phyloP scores from a whole-genome alignment of 805 yeast genomes.

The Ogataea methanolica region DNA sequence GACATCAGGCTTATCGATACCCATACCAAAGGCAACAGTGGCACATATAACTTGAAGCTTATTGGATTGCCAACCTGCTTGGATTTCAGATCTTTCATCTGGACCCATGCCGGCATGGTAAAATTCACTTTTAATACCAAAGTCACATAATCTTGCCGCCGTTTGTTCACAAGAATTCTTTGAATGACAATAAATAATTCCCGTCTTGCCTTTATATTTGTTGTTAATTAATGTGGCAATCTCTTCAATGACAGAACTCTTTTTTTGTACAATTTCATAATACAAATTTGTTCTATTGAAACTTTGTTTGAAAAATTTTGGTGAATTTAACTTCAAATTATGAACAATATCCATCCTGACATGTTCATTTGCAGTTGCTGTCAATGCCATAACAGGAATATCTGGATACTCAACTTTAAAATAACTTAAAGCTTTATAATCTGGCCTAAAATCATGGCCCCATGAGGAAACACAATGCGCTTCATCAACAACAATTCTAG shows the following conservation, averaged over 20 bases:
- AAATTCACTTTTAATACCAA: conserved; percentile 64
- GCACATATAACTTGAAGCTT: conserved; percentile 82
- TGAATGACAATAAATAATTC: conserved; percentile 92
- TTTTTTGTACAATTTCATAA: conserved; percentile 73
- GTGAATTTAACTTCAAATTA: conserved; percentile 59
- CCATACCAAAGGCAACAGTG: conserved; percentile 98
- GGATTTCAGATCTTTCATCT: conserved; percentile 68
- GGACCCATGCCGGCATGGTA: conserved; percentile 96
- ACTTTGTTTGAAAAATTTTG: conserved; percentile 76
- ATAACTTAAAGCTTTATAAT: conserved; percentile 73
- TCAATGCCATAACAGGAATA: conserved; percentile 90
- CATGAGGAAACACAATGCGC: conserved; percentile 98
- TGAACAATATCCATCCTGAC: conserved; percentile 83
- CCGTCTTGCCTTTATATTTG: conserved; percentile 57
- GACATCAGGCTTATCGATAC: conserved; percentile 95
- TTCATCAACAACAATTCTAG: conserved; percentile 90
- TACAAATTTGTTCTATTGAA: conserved; percentile 84
- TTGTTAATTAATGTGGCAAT: conserved; percentile 50
- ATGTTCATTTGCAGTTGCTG: conserved; percentile 94
- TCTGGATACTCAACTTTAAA: conserved; percentile 72
- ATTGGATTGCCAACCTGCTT: conserved; percentile 76
- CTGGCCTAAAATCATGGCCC: conserved; percentile 99
- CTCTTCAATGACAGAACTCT: conserved; percentile 49
- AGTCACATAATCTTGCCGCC: conserved; percentile 49
- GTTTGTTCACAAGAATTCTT: conserved; percentile 84